Conservation (phyloP, 805 yeast genomes). For the Candida coquimbonensis region DNA sequence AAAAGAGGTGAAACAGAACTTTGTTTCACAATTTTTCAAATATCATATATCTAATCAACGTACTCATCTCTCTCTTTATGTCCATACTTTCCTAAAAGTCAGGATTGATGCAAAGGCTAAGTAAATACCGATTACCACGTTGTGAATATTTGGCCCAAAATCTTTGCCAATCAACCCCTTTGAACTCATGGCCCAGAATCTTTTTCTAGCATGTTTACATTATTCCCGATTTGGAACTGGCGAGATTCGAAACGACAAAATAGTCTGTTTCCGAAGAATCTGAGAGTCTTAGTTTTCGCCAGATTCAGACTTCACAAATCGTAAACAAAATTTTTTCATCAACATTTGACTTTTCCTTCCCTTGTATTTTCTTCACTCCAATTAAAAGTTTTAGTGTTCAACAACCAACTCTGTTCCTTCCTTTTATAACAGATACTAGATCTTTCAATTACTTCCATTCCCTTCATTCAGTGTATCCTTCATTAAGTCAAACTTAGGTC, state of each 20-base stretch:
- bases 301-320: background rate
- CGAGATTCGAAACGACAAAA: background rate
- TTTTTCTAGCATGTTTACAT: background rate
- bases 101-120: too few species aligned
- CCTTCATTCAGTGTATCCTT: background rate
- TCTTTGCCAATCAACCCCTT: too few species aligned
- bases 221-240: background rate
- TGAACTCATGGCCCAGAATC: background rate
- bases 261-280: background rate
- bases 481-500: background rate
- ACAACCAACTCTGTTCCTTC: constrained; percentile 25
- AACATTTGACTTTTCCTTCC: background rate
- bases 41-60: too few species aligned
- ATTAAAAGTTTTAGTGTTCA: constrained; percentile 4
- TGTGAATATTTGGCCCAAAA: too few species aligned
- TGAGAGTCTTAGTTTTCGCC: background rate
- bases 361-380: background rate
- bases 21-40: too few species aligned
- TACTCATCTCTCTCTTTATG: too few species aligned
- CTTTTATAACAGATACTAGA: constrained; percentile 23
- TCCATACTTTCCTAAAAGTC: too few species aligned
- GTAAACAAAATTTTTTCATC: constrained; percentile 5
- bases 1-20: too few species aligned
- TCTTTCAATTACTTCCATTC: constrained; percentile 5
- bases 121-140: too few species aligned